These are phyloP conservation scores for Knufia fluminis DNA, from an alignment of 2,329 filamentous ascomycete genomes.

Conservation along the genomic window DNA sequence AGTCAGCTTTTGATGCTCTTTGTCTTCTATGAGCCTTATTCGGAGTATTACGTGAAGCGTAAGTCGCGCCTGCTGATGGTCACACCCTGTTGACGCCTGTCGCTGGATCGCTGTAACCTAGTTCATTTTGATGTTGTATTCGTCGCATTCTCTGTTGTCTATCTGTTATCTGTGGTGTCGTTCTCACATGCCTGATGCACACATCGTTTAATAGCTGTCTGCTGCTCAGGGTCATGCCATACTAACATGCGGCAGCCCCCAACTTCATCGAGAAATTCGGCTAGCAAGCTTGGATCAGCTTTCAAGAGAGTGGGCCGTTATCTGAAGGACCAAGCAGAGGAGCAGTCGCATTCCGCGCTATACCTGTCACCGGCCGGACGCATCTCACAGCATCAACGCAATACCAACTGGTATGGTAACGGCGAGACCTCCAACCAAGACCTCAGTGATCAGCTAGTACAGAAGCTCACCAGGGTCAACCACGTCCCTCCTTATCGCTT, in stretches of 20 bases:
- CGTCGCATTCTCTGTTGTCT: too few species aligned
- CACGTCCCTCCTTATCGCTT: not conserved
- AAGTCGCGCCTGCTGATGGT: not conserved
- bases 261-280: not conserved
- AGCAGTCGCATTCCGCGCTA: not conserved
- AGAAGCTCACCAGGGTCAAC: not conserved
- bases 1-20: not conserved
- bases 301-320: not conserved
- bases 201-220: too few species aligned
- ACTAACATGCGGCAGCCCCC: not conserved
- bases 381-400: not conserved
- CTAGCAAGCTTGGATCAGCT: not conserved
- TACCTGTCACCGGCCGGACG: not conserved
- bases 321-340: slow-evolving; percentile 1
- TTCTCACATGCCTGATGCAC: too few species aligned
- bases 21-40: not conserved
- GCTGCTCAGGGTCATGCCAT: not conserved
- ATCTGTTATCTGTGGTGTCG: too few species aligned
- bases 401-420: not conserved
- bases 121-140: too few species aligned
- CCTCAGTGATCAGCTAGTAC: not conserved
- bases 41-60: not conserved
- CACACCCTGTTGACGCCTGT: too few species aligned
- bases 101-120: too few species aligned
- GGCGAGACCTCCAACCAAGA: not conserved